Percentiles rank a stretch among this genome's conserved stretches.
phyloP scores from a whole-genome alignment of 257 asterid species.

The Solanum piurae region DNA sequence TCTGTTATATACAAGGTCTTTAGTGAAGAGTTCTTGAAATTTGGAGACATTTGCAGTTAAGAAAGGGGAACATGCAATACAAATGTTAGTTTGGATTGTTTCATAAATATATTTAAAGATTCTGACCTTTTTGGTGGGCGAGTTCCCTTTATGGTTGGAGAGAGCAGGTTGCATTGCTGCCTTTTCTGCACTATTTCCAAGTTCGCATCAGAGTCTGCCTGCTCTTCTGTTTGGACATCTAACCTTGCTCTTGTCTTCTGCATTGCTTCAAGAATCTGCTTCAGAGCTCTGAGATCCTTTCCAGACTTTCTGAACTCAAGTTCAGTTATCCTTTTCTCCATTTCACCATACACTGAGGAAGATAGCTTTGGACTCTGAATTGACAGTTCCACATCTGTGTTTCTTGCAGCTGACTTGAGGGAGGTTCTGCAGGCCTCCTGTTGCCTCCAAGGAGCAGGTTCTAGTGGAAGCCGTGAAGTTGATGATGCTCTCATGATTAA shows the following conservation, averaged over 20 bases:
- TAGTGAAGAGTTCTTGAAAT: slow-evolving; percentile 13
- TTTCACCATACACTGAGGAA: slow-evolving; percentile 69
- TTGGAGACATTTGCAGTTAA: slow-evolving; percentile 3
- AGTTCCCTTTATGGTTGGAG: slow-evolving; percentile 20
- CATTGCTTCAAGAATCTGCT: slow-evolving; percentile 83
- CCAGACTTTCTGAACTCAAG: slow-evolving; percentile 75
- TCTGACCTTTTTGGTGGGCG: slow-evolving; percentile 26
- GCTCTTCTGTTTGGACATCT: slow-evolving; percentile 32
- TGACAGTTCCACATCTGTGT: slow-evolving; percentile 18
- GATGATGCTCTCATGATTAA: slow-evolving; percentile 22
- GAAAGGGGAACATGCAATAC: slow-evolving; percentile 18
- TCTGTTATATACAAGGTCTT: slow-evolving; percentile 11
- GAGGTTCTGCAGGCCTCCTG: slow-evolving; percentile 28
- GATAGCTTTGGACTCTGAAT: slow-evolving; percentile 24
- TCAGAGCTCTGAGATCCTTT: slow-evolving; percentile 86
- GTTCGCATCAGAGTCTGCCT: slow-evolving; percentile 15
- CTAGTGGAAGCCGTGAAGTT: slow-evolving; percentile 56
- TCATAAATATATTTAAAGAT: slow-evolving; percentile 28
- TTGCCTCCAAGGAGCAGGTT: slow-evolving; percentile 83
- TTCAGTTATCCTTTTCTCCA: slow-evolving; percentile 71
- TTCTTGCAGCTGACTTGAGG: slow-evolving; percentile 28
- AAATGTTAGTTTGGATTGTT: slow-evolving; percentile 24
- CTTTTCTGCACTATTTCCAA: neutral
- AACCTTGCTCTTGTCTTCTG: slow-evolving; percentile 53
- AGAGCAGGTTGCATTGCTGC: slow-evolving; percentile 17